Evolutionary conservation across 2,329 filamentous ascomycete genomes (phyloP).

Genomic region (Fusarium sp.): DNA sequence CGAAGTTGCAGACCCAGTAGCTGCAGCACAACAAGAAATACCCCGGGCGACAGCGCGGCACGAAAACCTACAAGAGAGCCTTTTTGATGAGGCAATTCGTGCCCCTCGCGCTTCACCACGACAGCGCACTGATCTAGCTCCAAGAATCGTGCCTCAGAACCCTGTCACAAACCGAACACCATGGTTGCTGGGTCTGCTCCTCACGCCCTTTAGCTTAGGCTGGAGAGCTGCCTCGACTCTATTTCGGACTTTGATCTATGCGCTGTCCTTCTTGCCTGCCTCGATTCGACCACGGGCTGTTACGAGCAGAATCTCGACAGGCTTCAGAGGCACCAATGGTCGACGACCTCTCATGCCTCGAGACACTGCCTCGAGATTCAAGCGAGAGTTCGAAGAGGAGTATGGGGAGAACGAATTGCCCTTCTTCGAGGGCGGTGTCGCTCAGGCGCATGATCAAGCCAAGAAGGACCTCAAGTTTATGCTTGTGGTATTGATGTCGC

Average conservation of each 20-base stretch:
- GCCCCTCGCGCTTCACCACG: constrained; percentile 38
- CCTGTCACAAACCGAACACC: constrained; percentile 75
- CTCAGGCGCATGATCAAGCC: constrained; percentile 87
- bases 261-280: constrained; percentile 83
- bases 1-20: constrained; percentile 83
- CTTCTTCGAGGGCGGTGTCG: constrained; percentile 89
- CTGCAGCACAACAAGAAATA: constrained; percentile 74
- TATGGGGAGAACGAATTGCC: constrained; percentile 78
- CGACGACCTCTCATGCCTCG: constrained; percentile 82
- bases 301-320: constrained; percentile 61
- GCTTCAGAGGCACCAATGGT: constrained; percentile 70
- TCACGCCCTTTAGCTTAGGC: constrained; percentile 82
- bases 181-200: constrained; percentile 78
- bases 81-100: constrained; percentile 49
- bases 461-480: constrained; percentile 93
- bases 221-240: constrained; percentile 76
- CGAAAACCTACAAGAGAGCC: constrained; percentile 76
- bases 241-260: constrained; percentile 77
- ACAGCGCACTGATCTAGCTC: constrained; percentile 70
- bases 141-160: constrained; percentile 82
- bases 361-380: constrained; percentile 88
- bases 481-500: constrained; percentile 86
- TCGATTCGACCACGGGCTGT: constrained; percentile 64
- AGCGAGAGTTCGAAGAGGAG: constrained; percentile 93
- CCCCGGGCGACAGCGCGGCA: constrained; percentile 71